These are phyloP conservation scores for Parachaetomium inaequale DNA, from an alignment of 495 filamentous ascomycete species.

Conservation along the genomic window DNA sequence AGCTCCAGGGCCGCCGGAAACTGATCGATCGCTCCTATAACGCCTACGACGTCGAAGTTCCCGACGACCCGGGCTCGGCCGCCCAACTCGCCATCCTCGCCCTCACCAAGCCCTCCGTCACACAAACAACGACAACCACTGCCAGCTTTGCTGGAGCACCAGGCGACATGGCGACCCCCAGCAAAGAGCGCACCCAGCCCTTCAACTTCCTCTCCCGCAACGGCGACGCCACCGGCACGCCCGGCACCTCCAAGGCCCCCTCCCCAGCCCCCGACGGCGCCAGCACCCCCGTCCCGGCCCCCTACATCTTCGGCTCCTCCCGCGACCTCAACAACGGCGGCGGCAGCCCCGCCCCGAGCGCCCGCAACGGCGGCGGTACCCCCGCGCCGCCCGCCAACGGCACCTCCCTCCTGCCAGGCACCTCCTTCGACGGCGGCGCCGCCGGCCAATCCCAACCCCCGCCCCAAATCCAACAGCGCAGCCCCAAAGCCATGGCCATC, in stretches of 20 bases:
- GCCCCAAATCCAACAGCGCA: slow-evolving; percentile 41
- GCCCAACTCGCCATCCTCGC: slow-evolving; percentile 78
- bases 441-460: slow-evolving; percentile 35
- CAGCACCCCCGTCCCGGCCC: slow-evolving; percentile 61
- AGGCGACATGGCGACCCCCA: slow-evolving; percentile 46
- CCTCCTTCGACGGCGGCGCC: slow-evolving; percentile 25
- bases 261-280: slow-evolving; percentile 79
- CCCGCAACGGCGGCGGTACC: slow-evolving; percentile 44
- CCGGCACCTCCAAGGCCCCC: slow-evolving; percentile 76
- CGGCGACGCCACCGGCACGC: slow-evolving; percentile 62
- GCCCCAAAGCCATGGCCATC: slow-evolving; percentile 49
- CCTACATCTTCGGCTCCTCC: slow-evolving; percentile 48
- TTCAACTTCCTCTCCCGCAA: slow-evolving; percentile 55
- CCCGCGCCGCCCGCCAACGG: slow-evolving; percentile 41
- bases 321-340: slow-evolving; percentile 42
- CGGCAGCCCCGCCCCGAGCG: slow-evolving; percentile 44
- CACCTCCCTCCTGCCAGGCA: slow-evolving; percentile 13
- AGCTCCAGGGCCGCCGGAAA: slow-evolving; percentile 71
- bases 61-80: slow-evolving; percentile 82
- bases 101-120: slow-evolving; percentile 60
- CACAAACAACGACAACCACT: slow-evolving; percentile 25
- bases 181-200: slow-evolving; percentile 50
- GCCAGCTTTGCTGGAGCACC: slow-evolving; percentile 38
- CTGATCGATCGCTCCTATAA: slow-evolving; percentile 84
- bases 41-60: slow-evolving; percentile 77